Evolutionary conservation across 192 early-diverging fungal genomes (phyloP).

Genomic region (Coemansia sp.): DNA sequence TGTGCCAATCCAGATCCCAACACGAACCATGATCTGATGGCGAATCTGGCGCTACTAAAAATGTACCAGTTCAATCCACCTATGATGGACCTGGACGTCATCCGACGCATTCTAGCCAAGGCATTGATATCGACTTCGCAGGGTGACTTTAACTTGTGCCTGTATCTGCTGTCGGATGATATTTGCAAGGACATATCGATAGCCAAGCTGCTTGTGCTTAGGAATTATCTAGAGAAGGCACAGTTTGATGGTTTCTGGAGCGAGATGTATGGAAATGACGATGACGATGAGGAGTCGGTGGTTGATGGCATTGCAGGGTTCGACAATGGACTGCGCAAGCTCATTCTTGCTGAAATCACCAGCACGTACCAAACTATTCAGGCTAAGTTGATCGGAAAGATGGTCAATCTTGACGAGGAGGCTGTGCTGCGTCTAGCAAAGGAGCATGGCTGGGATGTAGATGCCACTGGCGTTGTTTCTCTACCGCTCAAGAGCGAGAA

Average conservation of each 20-base stretch:
- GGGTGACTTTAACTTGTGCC: constrained; percentile 88
- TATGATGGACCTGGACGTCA: constrained; percentile 65
- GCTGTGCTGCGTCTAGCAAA: constrained; percentile 61
- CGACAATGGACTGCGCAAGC: constrained; percentile 68
- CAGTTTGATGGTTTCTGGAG: constrained; percentile 76
- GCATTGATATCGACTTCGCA: constrained; percentile 79
- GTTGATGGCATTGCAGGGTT: constrained; percentile 68
- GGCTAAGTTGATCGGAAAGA: constrained; percentile 55
- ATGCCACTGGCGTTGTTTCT: constrained; percentile 58
- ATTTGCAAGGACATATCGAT: constrained; percentile 51
- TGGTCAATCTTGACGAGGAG: constrained; percentile 68
- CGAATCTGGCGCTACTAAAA: constrained; percentile 89
- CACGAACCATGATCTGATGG: constrained; percentile 77
- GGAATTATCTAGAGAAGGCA: constrained; percentile 76
- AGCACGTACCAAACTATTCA: constrained; percentile 84
- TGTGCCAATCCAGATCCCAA: constrained; percentile 65
- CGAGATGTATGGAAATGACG: constrained; percentile 48
- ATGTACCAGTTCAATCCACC: constrained; percentile 93
- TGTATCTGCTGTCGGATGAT: constrained; percentile 81
- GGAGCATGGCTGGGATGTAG: constrained; percentile 65
- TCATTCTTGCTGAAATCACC: constrained; percentile 70
- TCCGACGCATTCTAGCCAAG: constrained; percentile 77
- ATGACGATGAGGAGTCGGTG: constrained; percentile 59
- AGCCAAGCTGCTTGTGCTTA: constrained; percentile 62
- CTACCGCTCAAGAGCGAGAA: constrained; percentile 84